Evolutionary conservation across 2,329 filamentous ascomycete species (phyloP), one percentile per base, ranked within the genome.

Genomic region (Diaporthe citrichinensis): DNA sequence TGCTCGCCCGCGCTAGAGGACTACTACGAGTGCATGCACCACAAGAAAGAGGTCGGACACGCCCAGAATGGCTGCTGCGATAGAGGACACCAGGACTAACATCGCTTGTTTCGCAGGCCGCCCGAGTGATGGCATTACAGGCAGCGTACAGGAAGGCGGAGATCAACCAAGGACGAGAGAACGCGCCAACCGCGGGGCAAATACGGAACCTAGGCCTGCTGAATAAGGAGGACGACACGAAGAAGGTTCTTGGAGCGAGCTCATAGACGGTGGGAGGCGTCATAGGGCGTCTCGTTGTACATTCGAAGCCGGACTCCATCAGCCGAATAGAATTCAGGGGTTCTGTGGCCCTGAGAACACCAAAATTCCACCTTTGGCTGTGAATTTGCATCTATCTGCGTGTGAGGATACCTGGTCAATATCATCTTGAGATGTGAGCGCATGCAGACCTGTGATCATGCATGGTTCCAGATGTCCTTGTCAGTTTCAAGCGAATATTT

Each of bases 1-100:
- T 99, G 97, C 85, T 87, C 90, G 25, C 93, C 94, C 23, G 91
- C 92, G 6, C 89, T 98, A 79, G 97, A 99, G 85, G 97, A 99
- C 84, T 99, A 99, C 89, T 98, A 98, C 85, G 97, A 99, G 88
- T 99, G 97, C 86, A 88, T 99, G 83, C 97, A 99, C 85, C 97
- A 99, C 90, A 95, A 94, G 90, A 99, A 99, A 89, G 97, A 99
- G 95, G 97, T 98, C 59, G 78, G 83, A 77, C 36, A n/a, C 39
- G 71, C 71, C 57, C 44, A 49, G 36, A 73, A 53, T 4, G 28
- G 28, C 36, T 34, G 25, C 44, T 7, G 44, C n/a, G n/a, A 20
- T 0, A 23, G 31, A 39, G 46, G 39, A 41, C 36, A 7, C n/a
- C 31, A 55, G n/a, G 59, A 49, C 76, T 76, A 71, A 76, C 68